Conservation (phyloP, 2,329 filamentous ascomycete genomes). For the Ascochyta clinopodiicola region DNA sequence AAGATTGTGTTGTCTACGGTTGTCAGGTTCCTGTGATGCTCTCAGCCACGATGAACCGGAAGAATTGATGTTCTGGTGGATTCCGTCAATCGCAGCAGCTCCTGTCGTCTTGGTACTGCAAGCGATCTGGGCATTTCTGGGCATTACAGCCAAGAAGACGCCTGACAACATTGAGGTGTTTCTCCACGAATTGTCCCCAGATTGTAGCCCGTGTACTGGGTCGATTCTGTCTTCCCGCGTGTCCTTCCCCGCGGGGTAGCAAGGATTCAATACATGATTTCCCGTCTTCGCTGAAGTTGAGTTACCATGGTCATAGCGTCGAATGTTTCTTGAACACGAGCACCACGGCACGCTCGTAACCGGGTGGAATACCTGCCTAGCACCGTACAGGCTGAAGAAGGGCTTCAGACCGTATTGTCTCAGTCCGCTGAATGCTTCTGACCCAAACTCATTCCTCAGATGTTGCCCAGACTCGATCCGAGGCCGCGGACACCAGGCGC, state of each 20-base stretch:
- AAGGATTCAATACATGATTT: conserved; percentile 1
- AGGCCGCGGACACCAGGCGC: not conserved
- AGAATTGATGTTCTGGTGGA: conserved; percentile 10
- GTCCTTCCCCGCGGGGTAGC: conserved; percentile 8
- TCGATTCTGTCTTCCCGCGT: conserved; percentile 2
- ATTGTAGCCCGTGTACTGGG: conserved; percentile 5
- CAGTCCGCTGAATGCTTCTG: not conserved
- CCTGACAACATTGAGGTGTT: conserved; percentile 11
- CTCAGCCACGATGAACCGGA: conserved; percentile 16
- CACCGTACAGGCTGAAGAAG: not conserved
- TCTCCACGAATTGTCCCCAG: conserved; percentile 21
- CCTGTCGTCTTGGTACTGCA: conserved; percentile 14
- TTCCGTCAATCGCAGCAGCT: conserved; percentile 13
- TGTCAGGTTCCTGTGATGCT: conserved; percentile 14
- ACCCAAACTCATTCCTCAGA: not conserved
- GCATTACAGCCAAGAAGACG: conserved; percentile 6
- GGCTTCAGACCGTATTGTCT: not conserved
- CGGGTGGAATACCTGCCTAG: not conserved
- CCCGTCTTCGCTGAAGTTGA: conserved; percentile 3
- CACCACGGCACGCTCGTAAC: not conserved
- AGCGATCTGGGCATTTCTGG: conserved; percentile 16
- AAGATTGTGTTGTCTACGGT: conserved; percentile 9
- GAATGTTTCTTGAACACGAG: not conserved
- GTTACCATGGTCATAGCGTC: not conserved
- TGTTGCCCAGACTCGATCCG: not conserved